Base-by-base conservation (phyloP, 2,329 filamentous ascomycete genomes). In the Lachnellula suecica region DNA sequence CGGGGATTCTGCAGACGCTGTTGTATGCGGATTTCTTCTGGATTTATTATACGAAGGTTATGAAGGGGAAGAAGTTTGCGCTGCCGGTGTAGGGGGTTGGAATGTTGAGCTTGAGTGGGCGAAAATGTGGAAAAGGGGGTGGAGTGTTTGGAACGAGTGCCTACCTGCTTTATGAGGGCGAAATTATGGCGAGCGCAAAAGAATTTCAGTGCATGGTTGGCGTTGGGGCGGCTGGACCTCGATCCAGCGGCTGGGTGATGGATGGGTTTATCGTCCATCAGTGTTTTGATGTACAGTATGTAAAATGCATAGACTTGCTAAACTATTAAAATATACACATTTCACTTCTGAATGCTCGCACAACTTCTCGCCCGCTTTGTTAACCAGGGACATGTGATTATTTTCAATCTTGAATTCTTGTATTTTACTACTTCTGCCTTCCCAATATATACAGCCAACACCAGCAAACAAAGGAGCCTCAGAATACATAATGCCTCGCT, bases 1-100 rank as follows among this genome's bases (percentile, higher is more conserved):
- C 95, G 3, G 94, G 94, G 11, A 81, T 97, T 51, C 76, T 97
- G 59, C 94, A 99, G 79, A 99, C 94, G 0, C 75, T 99, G 44
- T 79, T 99, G 53, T 99, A 99, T 77, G 96, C 91, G 59, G 94
- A 99, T 76, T 99, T 99, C 78, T 99, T 99, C 82, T 99, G 92
- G 81, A 93, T 99, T 67, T 99, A 99, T 78, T 99, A 97, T 76
- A 96, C 88, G 54, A 97, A 97, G 85, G 87, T 93, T 44, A 76
- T 92, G 74, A 90, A 92, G 77, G 89, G 89, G 63, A 89, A 90
- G 79, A 92, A 90, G 77, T 93, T 93, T 72, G 89, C 91, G 72
- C 78, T 93, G 53, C 89, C 89, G 2, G 89, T 93, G 61, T 93
- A 83, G 78, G 61, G 20, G 10, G 10, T 19, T 7, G 2, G 19